Evolutionary conservation across 805 yeast genomes (phyloP), one percentile per base, ranked within the genome.

Genomic region (Candida methanosorbosa): DNA sequence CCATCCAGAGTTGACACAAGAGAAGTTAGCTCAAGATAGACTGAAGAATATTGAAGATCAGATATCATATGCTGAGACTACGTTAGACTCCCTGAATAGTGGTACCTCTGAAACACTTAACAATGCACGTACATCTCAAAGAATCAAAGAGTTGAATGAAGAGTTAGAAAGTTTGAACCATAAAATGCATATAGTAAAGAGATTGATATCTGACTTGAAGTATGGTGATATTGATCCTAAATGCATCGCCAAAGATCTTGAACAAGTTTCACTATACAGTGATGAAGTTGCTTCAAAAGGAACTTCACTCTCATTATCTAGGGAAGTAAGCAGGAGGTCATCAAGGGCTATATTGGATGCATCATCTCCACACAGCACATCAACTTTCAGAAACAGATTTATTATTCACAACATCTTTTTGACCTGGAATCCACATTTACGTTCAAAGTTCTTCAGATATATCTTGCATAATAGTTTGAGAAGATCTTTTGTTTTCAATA

Each of bases 331-430:
- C 14, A 38, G 48, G 25, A 12, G 14, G n/a, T 32, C 35, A 3
- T 26, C 35, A 9, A 23, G 9, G 6, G 35, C 26, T 17, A 13
- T 22, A 13, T 9, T 21, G 15, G 30, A 36, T 7, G 23, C 39
- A 11, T 38, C 43, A 6, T 41, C 40, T 5, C 46, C 49, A 68
- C 69, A 57, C 63, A 40, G 39, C 18, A 19, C 43, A 2, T 53
- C 58, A 1, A 44, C 52, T 8, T 56, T 43, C 31, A 38, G 70
- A 40, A 87, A 90, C 49, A 63, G 90, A 34, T 87, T 81, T 52
- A 76, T 81, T 41, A 62, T 87, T 24, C 92, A 86, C 49, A 77
- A 81, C 40, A 68, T 85, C 54, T 72, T 77, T 44, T 53, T 86
- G 45, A 78, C 75, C 43, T 87, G 96, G 95, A 79, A 82, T 50